Evolutionary conservation across 352 stramenopile species (phyloP).

Genomic region (Phytophthora pseudosyringae): DNA sequence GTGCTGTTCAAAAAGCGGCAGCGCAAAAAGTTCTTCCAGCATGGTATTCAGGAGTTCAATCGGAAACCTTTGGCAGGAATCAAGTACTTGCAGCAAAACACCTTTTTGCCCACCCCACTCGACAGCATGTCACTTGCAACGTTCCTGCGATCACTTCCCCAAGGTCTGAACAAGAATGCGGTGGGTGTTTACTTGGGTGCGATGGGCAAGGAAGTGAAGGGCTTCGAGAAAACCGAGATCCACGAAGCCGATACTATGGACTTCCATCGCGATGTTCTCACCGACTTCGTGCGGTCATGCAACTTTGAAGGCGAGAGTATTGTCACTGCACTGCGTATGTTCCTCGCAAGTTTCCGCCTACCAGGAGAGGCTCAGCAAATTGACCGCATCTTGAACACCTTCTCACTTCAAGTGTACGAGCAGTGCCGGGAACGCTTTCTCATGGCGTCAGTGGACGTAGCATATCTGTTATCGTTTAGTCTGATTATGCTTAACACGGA

Average conservation of each 20-base stretch:
- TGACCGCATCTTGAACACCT: conserved; percentile 88
- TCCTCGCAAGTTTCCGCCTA: conserved; percentile 84
- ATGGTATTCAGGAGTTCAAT: conserved; percentile 95
- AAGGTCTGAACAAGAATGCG: conserved; percentile 81
- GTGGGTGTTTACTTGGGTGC: conserved; percentile 89
- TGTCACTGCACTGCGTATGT: conserved; percentile 80
- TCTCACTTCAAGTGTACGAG: conserved; percentile 86
- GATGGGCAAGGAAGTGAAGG: conserved; percentile 82
- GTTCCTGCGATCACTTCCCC: conserved; percentile 84
- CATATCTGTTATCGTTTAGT: conserved; percentile 90
- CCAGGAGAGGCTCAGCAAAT: conserved; percentile 90
- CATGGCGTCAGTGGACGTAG: conserved; percentile 89
- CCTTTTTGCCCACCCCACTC: conserved; percentile 78
- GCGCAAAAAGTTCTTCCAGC: conserved; percentile 85
- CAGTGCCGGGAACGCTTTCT: conserved; percentile 86
- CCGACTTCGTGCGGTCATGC: conserved; percentile 79
- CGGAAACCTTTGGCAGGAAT: conserved; percentile 91
- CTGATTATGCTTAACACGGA: conserved; percentile 92
- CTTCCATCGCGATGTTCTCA: conserved; percentile 84
- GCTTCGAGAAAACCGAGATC: conserved; percentile 73
- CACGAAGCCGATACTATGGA: conserved; percentile 85
- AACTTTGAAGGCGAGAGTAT: conserved; percentile 84
- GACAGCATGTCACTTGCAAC: conserved; percentile 83
- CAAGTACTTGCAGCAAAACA: conserved; percentile 81
- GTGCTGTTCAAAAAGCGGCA: conserved; percentile 65